Conservation (phyloP, 2,329 filamentous ascomycete genomes). For the Xylariales sp. region DNA sequence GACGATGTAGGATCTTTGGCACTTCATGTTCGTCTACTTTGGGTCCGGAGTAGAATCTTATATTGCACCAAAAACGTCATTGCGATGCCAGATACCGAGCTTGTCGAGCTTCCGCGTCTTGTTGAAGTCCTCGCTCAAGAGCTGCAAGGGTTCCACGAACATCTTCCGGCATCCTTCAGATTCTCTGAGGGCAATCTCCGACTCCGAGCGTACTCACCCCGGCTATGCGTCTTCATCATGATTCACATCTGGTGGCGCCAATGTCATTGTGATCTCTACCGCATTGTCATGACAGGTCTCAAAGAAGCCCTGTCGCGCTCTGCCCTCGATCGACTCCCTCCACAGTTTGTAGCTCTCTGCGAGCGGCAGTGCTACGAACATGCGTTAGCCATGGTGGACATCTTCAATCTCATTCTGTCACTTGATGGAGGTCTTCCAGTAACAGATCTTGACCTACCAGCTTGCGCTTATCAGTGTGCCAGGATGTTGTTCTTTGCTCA, state of each 20-base stretch:
- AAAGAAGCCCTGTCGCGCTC: conserved; percentile 44
- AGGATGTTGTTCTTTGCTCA: conserved; percentile 48
- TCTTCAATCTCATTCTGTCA: conserved; percentile 47
- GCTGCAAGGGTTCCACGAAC: conserved; percentile 45
- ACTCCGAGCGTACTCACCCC: conserved; percentile 51
- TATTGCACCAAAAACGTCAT: conserved; percentile 46
- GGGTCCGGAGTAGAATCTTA: conserved; percentile 49
- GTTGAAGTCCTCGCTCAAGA: conserved; percentile 43
- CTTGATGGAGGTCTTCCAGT: conserved; percentile 47
- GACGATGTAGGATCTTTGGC: conserved; percentile 53
- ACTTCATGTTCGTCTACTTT: conserved; percentile 51
- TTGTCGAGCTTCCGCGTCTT: conserved; percentile 40
- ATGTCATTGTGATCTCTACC: conserved; percentile 53
- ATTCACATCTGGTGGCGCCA: conserved; percentile 57
- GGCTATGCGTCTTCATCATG: conserved; percentile 55
- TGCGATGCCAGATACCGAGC: conserved; percentile 37
- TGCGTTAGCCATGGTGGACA: conserved; percentile 49
- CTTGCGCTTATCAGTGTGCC: conserved; percentile 52
- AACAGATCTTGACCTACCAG: conserved; percentile 50
- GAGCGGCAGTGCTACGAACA: conserved; percentile 49
- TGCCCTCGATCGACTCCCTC: conserved; percentile 41
- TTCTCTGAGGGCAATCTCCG: conserved; percentile 54
- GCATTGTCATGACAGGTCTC: conserved; percentile 46
- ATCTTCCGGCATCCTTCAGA: conserved; percentile 50
- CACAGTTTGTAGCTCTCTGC: conserved; percentile 44